Evolutionary conservation across 1,284 basidiomycete genomes (phyloP).

Genomic region (Gymnopus androsaceus): DNA sequence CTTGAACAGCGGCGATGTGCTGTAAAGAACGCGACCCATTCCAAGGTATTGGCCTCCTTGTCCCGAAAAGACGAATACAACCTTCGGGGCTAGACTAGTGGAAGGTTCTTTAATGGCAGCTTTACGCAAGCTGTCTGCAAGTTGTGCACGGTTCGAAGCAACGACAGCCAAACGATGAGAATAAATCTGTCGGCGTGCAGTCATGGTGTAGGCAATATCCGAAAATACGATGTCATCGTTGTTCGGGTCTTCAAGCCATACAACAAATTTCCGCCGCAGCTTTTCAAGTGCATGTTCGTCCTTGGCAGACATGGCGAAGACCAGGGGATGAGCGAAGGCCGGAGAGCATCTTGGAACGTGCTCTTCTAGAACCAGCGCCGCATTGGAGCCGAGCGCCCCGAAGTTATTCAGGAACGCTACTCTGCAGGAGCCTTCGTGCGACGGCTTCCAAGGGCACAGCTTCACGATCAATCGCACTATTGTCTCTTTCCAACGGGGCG

Average conservation of each 20-base stretch:
- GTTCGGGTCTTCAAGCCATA: slow-evolving; percentile 41
- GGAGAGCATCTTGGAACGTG: slow-evolving; percentile 18
- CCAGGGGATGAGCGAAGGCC: slow-evolving; percentile 23
- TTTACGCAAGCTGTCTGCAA: slow-evolving; percentile 43
- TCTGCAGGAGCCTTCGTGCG: slow-evolving; percentile 36
- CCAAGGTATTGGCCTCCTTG: slow-evolving; percentile 68
- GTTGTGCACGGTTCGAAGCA: slow-evolving; percentile 42
- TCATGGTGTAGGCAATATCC: slow-evolving; percentile 65
- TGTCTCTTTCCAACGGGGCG: slow-evolving; percentile 46
- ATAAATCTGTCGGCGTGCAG: slow-evolving; percentile 61
- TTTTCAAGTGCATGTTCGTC: slow-evolving; percentile 45
- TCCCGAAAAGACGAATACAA: slow-evolving; percentile 70
- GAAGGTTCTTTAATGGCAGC: slow-evolving; percentile 33
- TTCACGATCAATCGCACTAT: slow-evolving; percentile 49
- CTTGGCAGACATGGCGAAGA: slow-evolving; percentile 66
- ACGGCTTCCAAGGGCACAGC: slow-evolving; percentile 44
- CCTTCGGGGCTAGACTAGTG: slow-evolving; percentile 28
- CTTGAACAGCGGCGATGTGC: slow-evolving; percentile 46
- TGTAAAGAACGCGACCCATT: slow-evolving; percentile 63
- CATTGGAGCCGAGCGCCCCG: slow-evolving; percentile 73
- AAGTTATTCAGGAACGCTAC: slow-evolving; percentile 72
- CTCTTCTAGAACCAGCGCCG: slow-evolving; percentile 63
- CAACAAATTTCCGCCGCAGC: slow-evolving; percentile 48
- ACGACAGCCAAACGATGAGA: slow-evolving; percentile 52
- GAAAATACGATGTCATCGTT: slow-evolving; percentile 33